Conservation (phyloP, 2,329 filamentous ascomycete genomes). For the Cladosporium phlei region DNA sequence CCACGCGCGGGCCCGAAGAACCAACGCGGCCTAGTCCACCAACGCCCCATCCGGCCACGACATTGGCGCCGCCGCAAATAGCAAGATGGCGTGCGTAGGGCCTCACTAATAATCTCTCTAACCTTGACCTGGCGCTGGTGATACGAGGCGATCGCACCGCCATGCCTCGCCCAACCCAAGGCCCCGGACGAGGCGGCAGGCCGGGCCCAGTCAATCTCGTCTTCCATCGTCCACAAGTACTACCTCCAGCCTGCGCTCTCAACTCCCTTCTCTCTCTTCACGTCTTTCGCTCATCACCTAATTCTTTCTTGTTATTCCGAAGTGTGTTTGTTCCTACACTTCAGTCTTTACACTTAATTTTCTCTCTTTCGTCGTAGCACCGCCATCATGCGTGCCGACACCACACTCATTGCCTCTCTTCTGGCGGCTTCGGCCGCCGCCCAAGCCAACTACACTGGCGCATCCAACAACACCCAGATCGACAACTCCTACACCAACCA, state of each 20-base stretch:
- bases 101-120: slow-evolving; percentile 1
- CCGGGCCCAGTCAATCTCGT: slow-evolving; percentile 1
- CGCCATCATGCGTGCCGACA: slow-evolving; percentile 16
- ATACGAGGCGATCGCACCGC: slow-evolving; percentile 12
- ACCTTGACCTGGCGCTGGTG: slow-evolving; percentile 8
- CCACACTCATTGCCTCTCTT: slow-evolving; percentile 15
- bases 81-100: slow-evolving; percentile 7
- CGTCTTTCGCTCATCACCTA: slow-evolving; percentile 10
- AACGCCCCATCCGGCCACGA: neutral
- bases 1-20: neutral
- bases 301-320: slow-evolving; percentile 3
- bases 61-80: slow-evolving; percentile 7
- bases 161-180: slow-evolving; percentile 6
- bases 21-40: neutral
- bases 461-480: neutral
- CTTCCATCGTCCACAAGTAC: slow-evolving; percentile 3
- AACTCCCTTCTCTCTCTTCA: too few species aligned
- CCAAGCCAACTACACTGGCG: slow-evolving; percentile 1
- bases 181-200: slow-evolving; percentile 10
- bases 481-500: slow-evolving; percentile 11
- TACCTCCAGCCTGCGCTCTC: neutral
- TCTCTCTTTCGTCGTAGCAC: slow-evolving; percentile 6
- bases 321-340: slow-evolving; percentile 10
- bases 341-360: slow-evolving; percentile 7
- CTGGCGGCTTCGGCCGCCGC: slow-evolving; percentile 14